phyloP scores from a whole-genome alignment of 2,329 filamentous ascomycete genomes.

The Aspergillus sp. region DNA sequence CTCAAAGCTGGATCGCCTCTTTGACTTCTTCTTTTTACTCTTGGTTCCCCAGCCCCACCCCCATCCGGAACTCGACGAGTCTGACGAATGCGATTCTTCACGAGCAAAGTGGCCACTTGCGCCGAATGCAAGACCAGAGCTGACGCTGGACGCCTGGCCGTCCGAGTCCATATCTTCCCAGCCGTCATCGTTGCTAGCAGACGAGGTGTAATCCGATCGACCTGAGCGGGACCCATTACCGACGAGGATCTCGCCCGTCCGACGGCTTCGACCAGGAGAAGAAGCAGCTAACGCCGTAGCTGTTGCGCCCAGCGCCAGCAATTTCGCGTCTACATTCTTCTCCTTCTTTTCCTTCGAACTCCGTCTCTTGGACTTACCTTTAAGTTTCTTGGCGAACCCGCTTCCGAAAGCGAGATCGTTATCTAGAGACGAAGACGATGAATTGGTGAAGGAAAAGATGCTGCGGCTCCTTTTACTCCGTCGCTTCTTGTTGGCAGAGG shows the following conservation, averaged over 20 bases:
- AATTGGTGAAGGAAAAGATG: slow-evolving; percentile 64
- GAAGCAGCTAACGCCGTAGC: slow-evolving; percentile 52
- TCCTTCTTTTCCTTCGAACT: slow-evolving; percentile 18
- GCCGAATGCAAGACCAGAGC: slow-evolving; percentile 66
- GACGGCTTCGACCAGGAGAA: slow-evolving; percentile 38
- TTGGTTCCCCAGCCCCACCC: slow-evolving; percentile 63
- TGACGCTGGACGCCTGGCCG: slow-evolving; percentile 57
- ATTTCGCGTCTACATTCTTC: slow-evolving; percentile 48
- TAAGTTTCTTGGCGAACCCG: slow-evolving; percentile 51
- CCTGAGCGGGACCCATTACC: slow-evolving; percentile 35
- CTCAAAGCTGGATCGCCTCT: slow-evolving; percentile 25
- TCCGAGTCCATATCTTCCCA: slow-evolving; percentile 65
- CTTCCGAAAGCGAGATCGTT: slow-evolving; percentile 70
- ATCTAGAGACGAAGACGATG: slow-evolving; percentile 70
- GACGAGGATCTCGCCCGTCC: slow-evolving; percentile 40
- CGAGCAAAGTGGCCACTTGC: slow-evolving; percentile 51
- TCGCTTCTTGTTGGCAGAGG: slow-evolving; percentile 60
- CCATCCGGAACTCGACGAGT: slow-evolving; percentile 63
- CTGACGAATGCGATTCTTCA: slow-evolving; percentile 57
- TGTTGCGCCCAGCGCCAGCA: slow-evolving; percentile 54
- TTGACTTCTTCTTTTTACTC: slow-evolving; percentile 38
- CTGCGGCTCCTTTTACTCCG: slow-evolving; percentile 52
- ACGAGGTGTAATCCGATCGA: slow-evolving; percentile 32
- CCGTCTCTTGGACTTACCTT: slow-evolving; percentile 41
- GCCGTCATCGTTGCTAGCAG: slow-evolving; percentile 51